phyloP scores from a whole-genome alignment of 305 asterid species.

The Fraxinus latifolia region DNA sequence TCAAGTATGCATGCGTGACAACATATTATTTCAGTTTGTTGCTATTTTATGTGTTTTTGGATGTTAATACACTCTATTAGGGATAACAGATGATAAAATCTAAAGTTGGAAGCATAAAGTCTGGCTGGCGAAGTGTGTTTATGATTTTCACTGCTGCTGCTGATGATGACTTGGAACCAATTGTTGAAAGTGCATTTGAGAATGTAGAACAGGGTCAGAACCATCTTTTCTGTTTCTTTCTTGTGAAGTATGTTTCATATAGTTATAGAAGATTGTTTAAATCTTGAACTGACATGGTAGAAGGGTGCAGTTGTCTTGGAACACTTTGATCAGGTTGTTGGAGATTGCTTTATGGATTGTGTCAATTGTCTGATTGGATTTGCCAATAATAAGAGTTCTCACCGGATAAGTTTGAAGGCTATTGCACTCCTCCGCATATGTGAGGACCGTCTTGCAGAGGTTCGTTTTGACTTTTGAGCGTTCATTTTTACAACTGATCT shows the following conservation, averaged over 20 bases:
- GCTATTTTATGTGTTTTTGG: conserved; percentile 22
- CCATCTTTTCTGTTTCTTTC: conserved; percentile 22
- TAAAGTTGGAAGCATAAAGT: conserved; percentile 95
- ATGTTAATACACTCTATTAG: conserved; percentile 33
- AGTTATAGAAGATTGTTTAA: conserved; percentile 19
- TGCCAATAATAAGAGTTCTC: conserved; percentile 94
- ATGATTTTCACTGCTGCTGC: conserved; percentile 99
- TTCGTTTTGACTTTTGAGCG: conserved; percentile 31
- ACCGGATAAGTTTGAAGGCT: conserved; percentile 96
- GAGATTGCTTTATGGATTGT: conserved; percentile 99
- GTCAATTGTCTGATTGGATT: conserved; percentile 98
- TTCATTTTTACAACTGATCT: conserved; percentile 4
- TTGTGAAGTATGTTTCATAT: conserved; percentile 18
- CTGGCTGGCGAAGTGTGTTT: conserved; percentile 99
- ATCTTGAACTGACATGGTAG: conserved; percentile 36
- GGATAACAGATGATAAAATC: conserved; percentile 91
- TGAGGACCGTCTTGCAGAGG: conserved; percentile 99
- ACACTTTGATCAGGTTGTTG: conserved; percentile 99
- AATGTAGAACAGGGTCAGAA: conserved; percentile 93
- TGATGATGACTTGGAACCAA: conserved; percentile 85
- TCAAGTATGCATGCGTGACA: conserved; percentile 59
- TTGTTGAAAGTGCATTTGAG: conserved; percentile 98
- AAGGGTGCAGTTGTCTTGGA: conserved; percentile 85
- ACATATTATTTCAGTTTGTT: conserved; percentile 21
- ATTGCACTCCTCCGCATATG: conserved; percentile 99